Percentiles rank a stretch among this genome's conserved stretches.
phyloP scores from a whole-genome alignment of 2,329 filamentous ascomycete species.

The Apiospora koreana region DNA sequence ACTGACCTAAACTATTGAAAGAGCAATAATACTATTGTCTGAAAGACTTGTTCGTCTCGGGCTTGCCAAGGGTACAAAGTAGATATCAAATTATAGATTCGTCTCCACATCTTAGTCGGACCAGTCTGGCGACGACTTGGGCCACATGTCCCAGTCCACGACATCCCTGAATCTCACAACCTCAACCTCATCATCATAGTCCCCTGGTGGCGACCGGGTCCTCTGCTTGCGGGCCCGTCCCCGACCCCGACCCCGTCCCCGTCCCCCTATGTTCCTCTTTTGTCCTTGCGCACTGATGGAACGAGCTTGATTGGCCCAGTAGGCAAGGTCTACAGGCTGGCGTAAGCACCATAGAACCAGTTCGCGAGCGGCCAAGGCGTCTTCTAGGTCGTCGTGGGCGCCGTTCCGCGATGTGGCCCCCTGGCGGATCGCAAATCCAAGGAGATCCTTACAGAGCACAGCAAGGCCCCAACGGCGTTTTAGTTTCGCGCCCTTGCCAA shows the following conservation, averaged over 20 bases:
- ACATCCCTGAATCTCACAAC: slow-evolving; percentile 14
- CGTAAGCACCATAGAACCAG: slow-evolving; percentile 44
- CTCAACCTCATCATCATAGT: slow-evolving; percentile 7
- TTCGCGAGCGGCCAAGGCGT: slow-evolving; percentile 47
- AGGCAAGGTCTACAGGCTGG: slow-evolving; percentile 34
- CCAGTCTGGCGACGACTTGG: slow-evolving; percentile 15
- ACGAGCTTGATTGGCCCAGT: slow-evolving; percentile 29
- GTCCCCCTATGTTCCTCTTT: neutral
- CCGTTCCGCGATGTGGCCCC: slow-evolving; percentile 26
- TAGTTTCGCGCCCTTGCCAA: slow-evolving; percentile 3
- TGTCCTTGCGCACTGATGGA: no score
- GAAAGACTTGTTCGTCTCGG: no score
- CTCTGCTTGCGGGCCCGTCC: neutral
- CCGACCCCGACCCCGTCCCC: neutral
- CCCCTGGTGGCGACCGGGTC: neutral
- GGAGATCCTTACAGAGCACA: slow-evolving; percentile 33
- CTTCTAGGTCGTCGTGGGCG: slow-evolving; percentile 46
- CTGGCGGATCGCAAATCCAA: slow-evolving; percentile 31
- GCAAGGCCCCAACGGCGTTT: slow-evolving; percentile 33
- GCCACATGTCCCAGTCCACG: slow-evolving; percentile 15
- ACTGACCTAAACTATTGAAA: no score
- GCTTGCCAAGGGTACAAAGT: no score
- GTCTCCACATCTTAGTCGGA: neutral
- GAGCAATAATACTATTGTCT: no score
- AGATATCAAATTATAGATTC: no score